Evolutionary conservation across 805 yeast genomes (phyloP), one percentile per base, ranked within the genome.

Genomic region (Myxozyma nipponensis): DNA sequence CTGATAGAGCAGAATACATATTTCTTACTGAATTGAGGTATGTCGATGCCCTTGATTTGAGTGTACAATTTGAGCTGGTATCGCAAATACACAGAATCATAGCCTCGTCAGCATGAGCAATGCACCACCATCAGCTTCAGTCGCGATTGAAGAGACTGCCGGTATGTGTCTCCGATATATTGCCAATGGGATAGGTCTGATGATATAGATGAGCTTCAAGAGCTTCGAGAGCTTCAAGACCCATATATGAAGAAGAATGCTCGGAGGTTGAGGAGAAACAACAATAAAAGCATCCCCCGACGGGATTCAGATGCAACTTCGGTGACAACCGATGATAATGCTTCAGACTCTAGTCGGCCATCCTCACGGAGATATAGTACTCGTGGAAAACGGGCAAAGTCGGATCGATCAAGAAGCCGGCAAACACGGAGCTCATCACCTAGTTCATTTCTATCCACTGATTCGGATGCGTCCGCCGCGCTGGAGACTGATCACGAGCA

Each of bases 401-500:
- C 38, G 21, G 38, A 17, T 7, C 17, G 38, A 35, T 35, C 38
- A 35, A 35, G 38, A 18, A 35, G 21, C 17, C 17, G 38, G 21
- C 38, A 35, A 7, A 6, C 38, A 18, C 17, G 38, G 15, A 35
- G 21, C 15, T 10, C 38, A 17, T 13, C 38, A 13, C 38, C 38
- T n/a, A 35, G 19, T 35, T 35, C 38, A 17, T 7, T 35, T 6
- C 36, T 32, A 6, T 15, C 42, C n/a, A 10, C 42, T 7, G 42
- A 39, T 39, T 39, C 42, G 18, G 42, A 39, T 7, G 39, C 23
- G 10, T 18, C 39, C 7, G 42, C 42, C 6, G 42, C 42, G 42
- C 15, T 25, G 13, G 42, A 39, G 18, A 39, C 42, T 15, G 42
- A 39, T 39, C 42, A 39, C 7, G 42, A 39, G n/a, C 42, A 10